Conservation (phyloP, 805 yeast species). For the Kodamaea leandrae region DNA sequence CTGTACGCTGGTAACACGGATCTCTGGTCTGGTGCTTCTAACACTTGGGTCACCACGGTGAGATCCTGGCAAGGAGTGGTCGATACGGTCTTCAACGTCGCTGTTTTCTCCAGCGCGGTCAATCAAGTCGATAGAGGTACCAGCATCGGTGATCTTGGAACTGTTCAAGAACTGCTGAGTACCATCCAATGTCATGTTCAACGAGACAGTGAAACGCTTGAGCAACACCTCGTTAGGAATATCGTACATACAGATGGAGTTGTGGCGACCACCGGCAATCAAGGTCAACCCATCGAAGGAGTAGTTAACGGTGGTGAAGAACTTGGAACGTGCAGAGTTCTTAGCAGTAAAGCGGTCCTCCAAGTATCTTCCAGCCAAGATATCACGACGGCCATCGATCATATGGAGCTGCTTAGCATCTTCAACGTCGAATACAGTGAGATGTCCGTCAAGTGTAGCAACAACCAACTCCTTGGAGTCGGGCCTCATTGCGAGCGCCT, state of each 20-base stretch:
- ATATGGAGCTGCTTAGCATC: slow-evolving; percentile 75
- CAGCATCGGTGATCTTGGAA: slow-evolving; percentile 81
- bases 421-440: slow-evolving; percentile 80
- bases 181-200: slow-evolving; percentile 89
- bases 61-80: slow-evolving; percentile 81
- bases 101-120: slow-evolving; percentile 85
- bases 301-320: slow-evolving; percentile 76
- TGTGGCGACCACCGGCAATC: slow-evolving; percentile 92
- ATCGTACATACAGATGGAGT: slow-evolving; percentile 88
- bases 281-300: slow-evolving; percentile 86
- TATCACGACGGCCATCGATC: slow-evolving; percentile 84
- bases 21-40: slow-evolving; percentile 72
- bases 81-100: slow-evolving; percentile 79
- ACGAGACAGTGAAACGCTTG: slow-evolving; percentile 78
- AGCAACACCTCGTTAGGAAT: slow-evolving; percentile 82
- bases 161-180: slow-evolving; percentile 78
- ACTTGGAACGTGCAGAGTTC: slow-evolving; percentile 80
- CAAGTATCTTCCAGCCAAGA: slow-evolving; percentile 78
- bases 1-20: slow-evolving; percentile 72
- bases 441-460: slow-evolving; percentile 83
- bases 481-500: slow-evolving; percentile 80
- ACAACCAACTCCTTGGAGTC: slow-evolving; percentile 92
- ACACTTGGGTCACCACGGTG: slow-evolving; percentile 71
- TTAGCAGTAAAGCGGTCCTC: slow-evolving; percentile 80
- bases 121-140: slow-evolving; percentile 67